A percentile compares a stretch with the other conserved stretches of the same genome.
Conservation (phyloP, 2,329 filamentous ascomycete genomes). For the Exserohilum rostratum region DNA sequence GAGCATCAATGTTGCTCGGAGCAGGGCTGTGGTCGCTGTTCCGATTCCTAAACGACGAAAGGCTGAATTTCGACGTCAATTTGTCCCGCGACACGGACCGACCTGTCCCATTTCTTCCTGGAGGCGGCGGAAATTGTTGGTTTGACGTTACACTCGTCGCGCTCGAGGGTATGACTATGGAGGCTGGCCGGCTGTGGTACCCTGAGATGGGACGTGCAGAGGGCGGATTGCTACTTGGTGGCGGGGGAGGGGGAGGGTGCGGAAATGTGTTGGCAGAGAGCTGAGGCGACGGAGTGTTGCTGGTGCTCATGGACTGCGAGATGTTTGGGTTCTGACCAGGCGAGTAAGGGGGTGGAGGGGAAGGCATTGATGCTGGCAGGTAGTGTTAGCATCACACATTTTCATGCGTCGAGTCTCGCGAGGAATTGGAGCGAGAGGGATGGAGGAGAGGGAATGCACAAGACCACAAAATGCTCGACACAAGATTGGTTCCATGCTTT, state of each 20-base stretch:
- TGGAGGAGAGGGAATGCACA: conserved; percentile 4
- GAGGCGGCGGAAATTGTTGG: conserved; percentile 49
- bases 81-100: conserved; percentile 49
- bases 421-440: not conserved
- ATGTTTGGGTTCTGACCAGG: conserved; percentile 51
- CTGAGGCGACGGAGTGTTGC: conserved; percentile 45
- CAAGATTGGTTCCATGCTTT: not conserved
- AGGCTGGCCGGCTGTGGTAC: conserved; percentile 38
- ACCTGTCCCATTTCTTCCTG: conserved; percentile 40
- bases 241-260: conserved; percentile 40
- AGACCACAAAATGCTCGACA: not conserved
- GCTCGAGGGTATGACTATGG: conserved; percentile 42
- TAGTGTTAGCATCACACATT: conserved; percentile 23
- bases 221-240: conserved; percentile 35
- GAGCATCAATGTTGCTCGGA: conserved; percentile 46
- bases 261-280: conserved; percentile 45
- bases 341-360: conserved; percentile 57
- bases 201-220: conserved; percentile 40
- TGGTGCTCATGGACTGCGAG: conserved; percentile 37
- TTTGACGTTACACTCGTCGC: conserved; percentile 44
- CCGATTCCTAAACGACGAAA: conserved; percentile 49
- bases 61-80: conserved; percentile 46
- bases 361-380: conserved; percentile 54
- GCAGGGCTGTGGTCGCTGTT: conserved; percentile 41
- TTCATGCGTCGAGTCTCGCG: not conserved